Evolutionary conservation across 768 basidiomycete species (phyloP).

Genomic region (Agrocybe pediades): DNA sequence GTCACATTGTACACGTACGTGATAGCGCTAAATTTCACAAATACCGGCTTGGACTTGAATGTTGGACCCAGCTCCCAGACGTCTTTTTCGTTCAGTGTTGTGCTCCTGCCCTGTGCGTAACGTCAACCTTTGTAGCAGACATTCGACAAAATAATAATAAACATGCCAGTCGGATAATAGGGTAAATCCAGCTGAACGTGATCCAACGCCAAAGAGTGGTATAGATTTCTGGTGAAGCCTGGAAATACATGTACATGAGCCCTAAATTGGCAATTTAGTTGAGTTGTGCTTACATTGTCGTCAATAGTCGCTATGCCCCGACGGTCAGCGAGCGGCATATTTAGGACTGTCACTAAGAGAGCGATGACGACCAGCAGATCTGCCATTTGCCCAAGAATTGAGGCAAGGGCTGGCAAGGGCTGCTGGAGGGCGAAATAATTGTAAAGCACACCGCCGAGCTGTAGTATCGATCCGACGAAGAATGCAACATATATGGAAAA

Average conservation of each 20-base stretch:
- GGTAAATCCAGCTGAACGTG: slow-evolving; percentile 72
- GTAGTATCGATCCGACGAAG: slow-evolving; percentile 45
- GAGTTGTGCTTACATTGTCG: slow-evolving; percentile 57
- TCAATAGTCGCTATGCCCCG: slow-evolving; percentile 48
- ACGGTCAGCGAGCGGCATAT: slow-evolving; percentile 69
- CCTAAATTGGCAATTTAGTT: background rate
- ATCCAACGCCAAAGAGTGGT: slow-evolving; percentile 71
- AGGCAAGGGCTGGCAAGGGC: slow-evolving; percentile 38
- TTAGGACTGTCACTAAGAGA: slow-evolving; percentile 48
- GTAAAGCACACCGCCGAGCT: slow-evolving; percentile 56
- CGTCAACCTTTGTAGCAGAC: background rate
- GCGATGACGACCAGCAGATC: slow-evolving; percentile 48
- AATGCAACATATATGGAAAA: slow-evolving; percentile 57
- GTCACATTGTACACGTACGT: slow-evolving; percentile 23
- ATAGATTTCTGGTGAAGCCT: slow-evolving; percentile 80
- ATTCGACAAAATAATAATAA: background rate
- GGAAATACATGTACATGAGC: background rate
- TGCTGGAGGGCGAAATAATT: slow-evolving; percentile 44
- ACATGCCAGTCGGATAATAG: slow-evolving; percentile 52
- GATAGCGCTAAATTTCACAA: slow-evolving; percentile 46
- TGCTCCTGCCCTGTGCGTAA: slow-evolving; percentile 39
- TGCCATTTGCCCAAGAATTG: slow-evolving; percentile 26
- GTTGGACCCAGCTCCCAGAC: slow-evolving; percentile 74
- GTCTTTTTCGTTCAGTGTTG: slow-evolving; percentile 68
- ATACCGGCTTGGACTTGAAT: slow-evolving; percentile 65